Conservation (phyloP, 805 yeast species). For the Starmerella bombicola region DNA sequence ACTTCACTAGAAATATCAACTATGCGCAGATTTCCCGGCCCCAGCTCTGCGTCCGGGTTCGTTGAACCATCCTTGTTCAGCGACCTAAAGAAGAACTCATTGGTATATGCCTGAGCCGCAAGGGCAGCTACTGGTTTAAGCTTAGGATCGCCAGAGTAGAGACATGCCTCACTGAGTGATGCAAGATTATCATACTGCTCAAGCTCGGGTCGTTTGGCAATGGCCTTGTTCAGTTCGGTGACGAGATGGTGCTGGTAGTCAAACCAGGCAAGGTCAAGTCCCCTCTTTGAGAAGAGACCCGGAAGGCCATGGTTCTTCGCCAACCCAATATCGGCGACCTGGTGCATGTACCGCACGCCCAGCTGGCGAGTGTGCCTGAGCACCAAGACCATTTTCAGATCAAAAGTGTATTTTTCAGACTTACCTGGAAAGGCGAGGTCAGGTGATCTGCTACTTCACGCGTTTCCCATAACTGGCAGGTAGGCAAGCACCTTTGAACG, state of each 20-base stretch:
- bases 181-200: constrained; percentile 9
- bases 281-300: constrained; percentile 52
- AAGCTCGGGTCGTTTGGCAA: constrained; percentile 12
- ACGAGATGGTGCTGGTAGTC: constrained; percentile 54
- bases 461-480: too few relatives aligned
- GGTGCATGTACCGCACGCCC: constrained; percentile 13
- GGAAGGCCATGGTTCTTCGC: constrained; percentile 37
- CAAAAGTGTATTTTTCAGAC: too few relatives aligned
- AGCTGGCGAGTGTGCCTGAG: background rate
- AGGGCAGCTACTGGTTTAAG: constrained; percentile 47
- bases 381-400: too few relatives aligned
- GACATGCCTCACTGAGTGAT: constrained; percentile 12
- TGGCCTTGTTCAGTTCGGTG: constrained; percentile 24
- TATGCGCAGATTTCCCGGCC: constrained; percentile 17
- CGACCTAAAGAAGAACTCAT: constrained; percentile 57
- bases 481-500: too few relatives aligned
- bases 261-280: constrained; percentile 65
- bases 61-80: constrained; percentile 20
- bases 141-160: constrained; percentile 12
- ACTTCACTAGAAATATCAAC: constrained; percentile 22
- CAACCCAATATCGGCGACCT: constrained; percentile 30
- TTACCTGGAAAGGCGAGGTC: too few relatives aligned
- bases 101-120: constrained; percentile 77
- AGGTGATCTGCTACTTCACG: too few relatives aligned
- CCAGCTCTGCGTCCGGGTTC: constrained; percentile 23